These are phyloP conservation scores for Cercospora berteroae DNA, from an alignment of 2,329 filamentous ascomycete genomes.

Conservation along the genomic window DNA sequence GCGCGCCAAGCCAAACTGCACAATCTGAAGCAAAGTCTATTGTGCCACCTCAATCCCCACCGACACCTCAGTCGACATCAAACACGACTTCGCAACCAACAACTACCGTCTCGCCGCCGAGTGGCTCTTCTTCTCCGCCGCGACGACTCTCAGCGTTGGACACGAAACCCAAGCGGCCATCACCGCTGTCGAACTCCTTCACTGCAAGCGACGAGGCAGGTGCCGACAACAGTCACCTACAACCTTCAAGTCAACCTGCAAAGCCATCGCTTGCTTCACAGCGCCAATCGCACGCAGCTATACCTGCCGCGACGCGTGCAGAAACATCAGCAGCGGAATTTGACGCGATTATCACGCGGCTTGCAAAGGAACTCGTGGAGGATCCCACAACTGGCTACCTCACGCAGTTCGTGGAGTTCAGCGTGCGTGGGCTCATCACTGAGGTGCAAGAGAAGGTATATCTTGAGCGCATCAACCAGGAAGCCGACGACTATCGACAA, in stretches of 20 bases:
- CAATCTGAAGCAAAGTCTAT: conserved; percentile 26
- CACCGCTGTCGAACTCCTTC: conserved; percentile 37
- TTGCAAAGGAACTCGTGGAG: conserved; percentile 42
- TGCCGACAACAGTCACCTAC: background rate
- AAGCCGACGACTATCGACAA: conserved; percentile 36
- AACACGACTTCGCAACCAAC: conserved; percentile 9
- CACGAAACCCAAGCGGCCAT: conserved; percentile 36
- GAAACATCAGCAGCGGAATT: conserved; percentile 27
- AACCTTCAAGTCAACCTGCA: background rate
- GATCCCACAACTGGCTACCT: conserved; percentile 43
- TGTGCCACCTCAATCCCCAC: conserved; percentile 16
- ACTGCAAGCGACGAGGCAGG: conserved; percentile 21
- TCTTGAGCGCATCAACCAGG: conserved; percentile 31
- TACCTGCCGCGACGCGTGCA: conserved; percentile 17
- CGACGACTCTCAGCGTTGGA: conserved; percentile 19
- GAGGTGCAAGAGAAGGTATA: conserved; percentile 37
- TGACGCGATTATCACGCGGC: conserved; percentile 30
- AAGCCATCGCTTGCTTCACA: conserved; percentile 9
- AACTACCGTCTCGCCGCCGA: conserved; percentile 8
- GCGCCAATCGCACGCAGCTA: conserved; percentile 8
- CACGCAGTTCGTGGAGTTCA: conserved; percentile 46
- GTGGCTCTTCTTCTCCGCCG: conserved; percentile 22
- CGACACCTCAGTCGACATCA: conserved; percentile 13
- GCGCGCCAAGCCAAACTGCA: conserved; percentile 17
- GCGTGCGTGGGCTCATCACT: conserved; percentile 35